Base-by-base conservation (phyloP, 2,329 filamentous ascomycete species). In the Neofusicoccum umdonicola region DNA sequence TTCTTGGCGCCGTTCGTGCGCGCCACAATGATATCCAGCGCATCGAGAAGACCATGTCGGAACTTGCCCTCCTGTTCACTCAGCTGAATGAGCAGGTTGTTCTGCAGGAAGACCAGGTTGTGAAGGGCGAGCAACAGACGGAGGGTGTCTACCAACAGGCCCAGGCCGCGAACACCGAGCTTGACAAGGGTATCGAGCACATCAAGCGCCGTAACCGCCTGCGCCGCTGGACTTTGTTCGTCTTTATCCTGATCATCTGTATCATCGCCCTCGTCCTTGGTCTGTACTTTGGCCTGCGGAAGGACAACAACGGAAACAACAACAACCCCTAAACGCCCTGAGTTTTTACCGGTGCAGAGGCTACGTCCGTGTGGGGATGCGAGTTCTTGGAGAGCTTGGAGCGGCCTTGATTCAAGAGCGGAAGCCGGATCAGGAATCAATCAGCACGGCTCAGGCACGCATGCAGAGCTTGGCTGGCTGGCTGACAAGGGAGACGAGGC, bases 11-110 rank as follows among this genome's bases (percentile, higher is more conserved):
- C 68, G 91, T 94, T 44, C 89, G 90, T 69, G 90, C 90, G 42
- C 90, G 91, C 64, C 91, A 94, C 82, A 91, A 90, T 74, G 91
- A 94, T 79, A 88, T 94, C 68, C 86, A 91, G 79, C 87, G 87
- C 77, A 94, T 95, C 70, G 90, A 94, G 78, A 83, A 86, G 74
- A 92, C 90, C 5, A 84, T 94, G 68, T 80, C 81, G 41, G 89
- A 94, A 75, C 84, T 94, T 47, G 84, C 87, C 31, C 75, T 84
- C 54, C 84, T 94, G 70, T 93, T 92, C 81, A 82, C 88, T 69
- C 88, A 93, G 72, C 86, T 95, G 67, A 89, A 90, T 66, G 87
- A 90, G 70, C 82, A 90, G 66, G 87, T 94, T 65, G 86, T 91
- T 70, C 84, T 88, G 71, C 90, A 94, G 73, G 90, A 92, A 66